These are phyloP conservation scores for Maudiozyma bulderi DNA, from an alignment of 805 yeast species.

Conservation along the genomic window DNA sequence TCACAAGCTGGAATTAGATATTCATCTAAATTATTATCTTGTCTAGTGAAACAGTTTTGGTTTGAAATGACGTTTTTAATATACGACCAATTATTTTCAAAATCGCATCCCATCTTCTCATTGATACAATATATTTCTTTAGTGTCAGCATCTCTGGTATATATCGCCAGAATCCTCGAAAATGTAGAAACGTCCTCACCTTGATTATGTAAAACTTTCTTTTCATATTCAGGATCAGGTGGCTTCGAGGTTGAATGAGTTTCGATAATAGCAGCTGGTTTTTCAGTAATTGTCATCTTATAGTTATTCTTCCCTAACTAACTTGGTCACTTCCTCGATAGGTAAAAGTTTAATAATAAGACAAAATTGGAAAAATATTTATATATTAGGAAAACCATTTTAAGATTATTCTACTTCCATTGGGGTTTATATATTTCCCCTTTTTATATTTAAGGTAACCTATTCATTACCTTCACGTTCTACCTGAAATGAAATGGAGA, in stretches of 20 bases:
- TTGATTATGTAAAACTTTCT: conserved; percentile 12
- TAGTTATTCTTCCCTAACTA: not conserved
- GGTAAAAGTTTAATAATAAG: not conserved
- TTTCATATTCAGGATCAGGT: conserved; percentile 7
- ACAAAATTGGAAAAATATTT: not conserved
- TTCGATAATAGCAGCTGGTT: conserved; percentile 2
- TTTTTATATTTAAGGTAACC: not conserved
- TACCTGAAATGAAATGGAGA: too few species aligned
- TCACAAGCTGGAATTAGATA: conserved; percentile 10
- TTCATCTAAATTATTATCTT: conserved; percentile 12
- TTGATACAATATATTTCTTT: conserved; percentile 19
- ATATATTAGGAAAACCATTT: not conserved
- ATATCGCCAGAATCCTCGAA: conserved; percentile 32
- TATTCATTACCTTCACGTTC: not conserved
- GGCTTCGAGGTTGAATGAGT: not conserved
- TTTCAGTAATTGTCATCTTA: conserved; percentile 10
- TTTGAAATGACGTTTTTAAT: conserved; percentile 8
- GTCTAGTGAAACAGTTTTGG: conserved; percentile 4
- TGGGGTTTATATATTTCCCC: not conserved
- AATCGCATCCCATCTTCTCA: conserved; percentile 27
- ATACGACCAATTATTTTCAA: conserved; percentile 24
- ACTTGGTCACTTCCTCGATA: not conserved
- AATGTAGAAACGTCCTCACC: conserved; percentile 28
- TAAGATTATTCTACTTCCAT: not conserved
- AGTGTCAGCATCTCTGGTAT: conserved; percentile 23